Evolutionary conservation across 805 yeast genomes (phyloP).

Genomic region (Candida caryicola): DNA sequence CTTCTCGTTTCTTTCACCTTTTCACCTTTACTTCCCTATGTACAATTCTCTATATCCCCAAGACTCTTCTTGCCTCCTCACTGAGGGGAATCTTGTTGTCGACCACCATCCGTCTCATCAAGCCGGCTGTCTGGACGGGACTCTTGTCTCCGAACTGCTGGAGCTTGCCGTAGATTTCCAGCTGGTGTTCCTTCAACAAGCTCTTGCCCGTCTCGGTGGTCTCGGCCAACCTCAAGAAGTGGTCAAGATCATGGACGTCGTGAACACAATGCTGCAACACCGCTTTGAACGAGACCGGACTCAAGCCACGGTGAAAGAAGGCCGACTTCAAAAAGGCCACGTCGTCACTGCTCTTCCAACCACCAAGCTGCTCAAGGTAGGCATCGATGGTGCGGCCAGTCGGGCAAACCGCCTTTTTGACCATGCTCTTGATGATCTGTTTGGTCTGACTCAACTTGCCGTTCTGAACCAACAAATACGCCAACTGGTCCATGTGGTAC

Average conservation of each 20-base stretch:
- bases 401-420: conserved; percentile 18
- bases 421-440: conserved; percentile 13
- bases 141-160: conserved; percentile 11
- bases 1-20: no score
- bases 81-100: conserved; percentile 4
- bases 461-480: conserved; percentile 14
- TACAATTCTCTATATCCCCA: conserved; percentile 4
- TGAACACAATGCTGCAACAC: conserved; percentile 20
- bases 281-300: conserved; percentile 16
- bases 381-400: conserved; percentile 19
- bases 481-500: conserved; percentile 22
- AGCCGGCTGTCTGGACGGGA: conserved; percentile 20
- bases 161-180: conserved; percentile 19
- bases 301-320: conserved; percentile 24
- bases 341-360: conserved; percentile 13
- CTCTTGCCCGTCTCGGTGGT: conserved; percentile 4
- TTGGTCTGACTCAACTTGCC: conserved; percentile 13
- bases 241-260: conserved; percentile 25
- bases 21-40: conserved; percentile 1
- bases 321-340: conserved; percentile 25
- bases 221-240: conserved; percentile 22
- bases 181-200: conserved; percentile 15
- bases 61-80: conserved; percentile 5
- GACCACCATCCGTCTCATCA: conserved; percentile 16
- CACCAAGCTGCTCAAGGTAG: conserved; percentile 10